A percentile compares a stretch with the other conserved stretches of the same genome.
These are phyloP conservation scores for Neoboletus subvelutipes DNA, from an alignment of 768 basidiomycete genomes.

Conservation along the genomic window DNA sequence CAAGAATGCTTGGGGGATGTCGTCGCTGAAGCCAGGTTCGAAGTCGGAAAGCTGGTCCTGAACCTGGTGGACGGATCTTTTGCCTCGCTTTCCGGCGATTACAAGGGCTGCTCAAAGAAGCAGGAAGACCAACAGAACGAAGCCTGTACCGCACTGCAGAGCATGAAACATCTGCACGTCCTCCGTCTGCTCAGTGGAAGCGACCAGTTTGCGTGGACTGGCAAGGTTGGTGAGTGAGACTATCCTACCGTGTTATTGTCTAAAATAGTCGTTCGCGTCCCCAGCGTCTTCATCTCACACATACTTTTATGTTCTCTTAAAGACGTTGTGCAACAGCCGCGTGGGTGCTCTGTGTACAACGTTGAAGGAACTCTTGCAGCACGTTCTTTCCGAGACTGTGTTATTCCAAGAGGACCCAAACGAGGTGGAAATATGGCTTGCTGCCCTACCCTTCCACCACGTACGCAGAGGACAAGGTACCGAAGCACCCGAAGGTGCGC, in stretches of 20 bases:
- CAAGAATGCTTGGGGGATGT: constrained; percentile 72
- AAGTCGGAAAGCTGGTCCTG: constrained; percentile 75
- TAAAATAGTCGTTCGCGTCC: not conserved
- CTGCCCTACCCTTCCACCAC: constrained; percentile 49
- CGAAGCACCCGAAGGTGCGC: constrained; percentile 50
- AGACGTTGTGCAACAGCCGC: constrained; percentile 51
- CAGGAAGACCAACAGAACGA: constrained; percentile 15
- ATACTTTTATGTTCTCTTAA: constrained; percentile 72
- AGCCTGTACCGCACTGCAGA: constrained; percentile 38
- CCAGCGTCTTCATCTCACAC: constrained; percentile 53
- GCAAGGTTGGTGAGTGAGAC: constrained; percentile 58
- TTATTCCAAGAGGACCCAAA: constrained; percentile 75
- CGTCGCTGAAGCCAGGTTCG: constrained; percentile 79
- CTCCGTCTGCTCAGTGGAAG: constrained; percentile 71
- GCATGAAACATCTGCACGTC: constrained; percentile 74
- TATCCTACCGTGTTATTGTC: not conserved
- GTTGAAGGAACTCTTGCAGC: constrained; percentile 53
- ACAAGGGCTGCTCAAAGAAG: constrained; percentile 3
- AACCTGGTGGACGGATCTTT: constrained; percentile 40
- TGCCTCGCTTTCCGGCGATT: constrained; percentile 13
- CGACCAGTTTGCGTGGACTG: constrained; percentile 77
- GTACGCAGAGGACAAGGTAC: constrained; percentile 36
- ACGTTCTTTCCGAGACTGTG: constrained; percentile 68
- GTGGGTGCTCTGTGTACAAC: constrained; percentile 53
- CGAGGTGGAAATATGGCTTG: constrained; percentile 77